Percentiles rank a stretch among this genome's conserved stretches.
These are phyloP conservation scores for Ophiosphaerella korrae DNA, from an alignment of 2,329 filamentous ascomycete genomes.

Conservation along the genomic window DNA sequence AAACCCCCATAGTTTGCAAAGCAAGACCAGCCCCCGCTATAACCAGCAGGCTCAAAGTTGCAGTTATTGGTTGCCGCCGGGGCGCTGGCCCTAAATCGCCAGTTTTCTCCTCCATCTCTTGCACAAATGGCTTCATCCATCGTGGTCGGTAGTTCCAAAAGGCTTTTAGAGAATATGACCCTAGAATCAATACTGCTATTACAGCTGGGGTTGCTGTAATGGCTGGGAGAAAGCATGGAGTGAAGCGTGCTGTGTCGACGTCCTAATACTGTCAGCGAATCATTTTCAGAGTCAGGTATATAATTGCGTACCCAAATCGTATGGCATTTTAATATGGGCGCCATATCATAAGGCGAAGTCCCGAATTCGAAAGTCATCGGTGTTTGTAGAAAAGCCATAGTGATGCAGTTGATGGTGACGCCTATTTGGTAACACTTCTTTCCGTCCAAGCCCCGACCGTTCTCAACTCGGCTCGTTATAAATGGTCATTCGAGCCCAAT, in stretches of 20 bases:
- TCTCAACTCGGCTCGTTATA: constrained; percentile 7
- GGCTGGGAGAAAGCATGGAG: constrained; percentile 48
- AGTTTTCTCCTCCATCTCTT: constrained; percentile 34
- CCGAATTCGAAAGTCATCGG: constrained; percentile 20
- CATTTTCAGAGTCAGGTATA: neutral
- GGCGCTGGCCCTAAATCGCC: constrained; percentile 38
- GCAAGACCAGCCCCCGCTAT: constrained; percentile 33
- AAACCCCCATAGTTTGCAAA: constrained; percentile 31
- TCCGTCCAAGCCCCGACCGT: constrained; percentile 27
- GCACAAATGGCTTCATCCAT: constrained; percentile 60
- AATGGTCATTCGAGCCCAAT: constrained; percentile 11
- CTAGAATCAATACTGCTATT: constrained; percentile 44
- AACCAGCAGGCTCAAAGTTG: constrained; percentile 31
- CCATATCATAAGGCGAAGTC: constrained; percentile 10
- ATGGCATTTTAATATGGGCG: constrained; percentile 31
- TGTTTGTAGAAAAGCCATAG: constrained; percentile 34
- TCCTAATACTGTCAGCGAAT: constrained; percentile 35
- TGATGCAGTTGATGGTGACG: constrained; percentile 3
- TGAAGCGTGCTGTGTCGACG: constrained; percentile 44
- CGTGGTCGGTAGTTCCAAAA: constrained; percentile 47
- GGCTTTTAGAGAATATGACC: constrained; percentile 42
- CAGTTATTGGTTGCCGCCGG: constrained; percentile 31
- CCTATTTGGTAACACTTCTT: constrained; percentile 23
- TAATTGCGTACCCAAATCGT: constrained; percentile 29
- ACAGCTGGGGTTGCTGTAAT: constrained; percentile 46